Percentiles rank a stretch among this genome's conserved stretches.
phyloP scores from a whole-genome alignment of 2,329 filamentous ascomycete species.

The Aspergillus versicolor region DNA sequence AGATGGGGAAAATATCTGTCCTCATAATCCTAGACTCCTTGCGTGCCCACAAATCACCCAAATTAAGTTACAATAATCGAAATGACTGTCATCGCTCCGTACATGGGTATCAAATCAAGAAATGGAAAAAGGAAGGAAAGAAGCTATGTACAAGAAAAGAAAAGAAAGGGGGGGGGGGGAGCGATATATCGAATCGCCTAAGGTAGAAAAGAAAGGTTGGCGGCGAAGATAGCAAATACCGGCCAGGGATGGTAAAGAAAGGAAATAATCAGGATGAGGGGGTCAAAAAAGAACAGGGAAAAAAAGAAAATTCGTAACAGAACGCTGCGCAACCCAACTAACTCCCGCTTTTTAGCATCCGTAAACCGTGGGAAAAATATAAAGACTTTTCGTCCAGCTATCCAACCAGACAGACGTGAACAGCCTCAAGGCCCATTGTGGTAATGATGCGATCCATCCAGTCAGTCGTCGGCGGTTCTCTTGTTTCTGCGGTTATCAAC shows the following conservation, averaged over 20 bases:
- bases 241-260: not conserved
- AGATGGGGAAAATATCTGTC: too few relatives aligned
- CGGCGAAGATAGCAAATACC: not conserved
- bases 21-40: too few relatives aligned
- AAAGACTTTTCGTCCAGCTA: not conserved
- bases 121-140: not conserved
- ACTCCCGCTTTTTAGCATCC: not conserved
- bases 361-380: not conserved
- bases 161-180: too few relatives aligned
- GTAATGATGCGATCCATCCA: conserved; percentile 27
- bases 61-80: not conserved
- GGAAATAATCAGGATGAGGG: not conserved
- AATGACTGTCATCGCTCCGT: conserved; percentile 5
- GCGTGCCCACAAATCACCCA: not conserved
- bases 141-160: not conserved
- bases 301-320: not conserved
- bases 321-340: not conserved
- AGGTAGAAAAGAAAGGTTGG: not conserved
- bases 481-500: conserved; percentile 16
- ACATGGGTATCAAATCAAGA: conserved; percentile 11
- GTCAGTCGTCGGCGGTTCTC: conserved; percentile 20
- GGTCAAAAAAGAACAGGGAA: not conserved
- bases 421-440: conserved; percentile 26
- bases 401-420: conserved; percentile 19
- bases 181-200: not conserved